Base-by-base conservation (phyloP, 2,329 filamentous ascomycete genomes). In the Xylaria sp. region DNA sequence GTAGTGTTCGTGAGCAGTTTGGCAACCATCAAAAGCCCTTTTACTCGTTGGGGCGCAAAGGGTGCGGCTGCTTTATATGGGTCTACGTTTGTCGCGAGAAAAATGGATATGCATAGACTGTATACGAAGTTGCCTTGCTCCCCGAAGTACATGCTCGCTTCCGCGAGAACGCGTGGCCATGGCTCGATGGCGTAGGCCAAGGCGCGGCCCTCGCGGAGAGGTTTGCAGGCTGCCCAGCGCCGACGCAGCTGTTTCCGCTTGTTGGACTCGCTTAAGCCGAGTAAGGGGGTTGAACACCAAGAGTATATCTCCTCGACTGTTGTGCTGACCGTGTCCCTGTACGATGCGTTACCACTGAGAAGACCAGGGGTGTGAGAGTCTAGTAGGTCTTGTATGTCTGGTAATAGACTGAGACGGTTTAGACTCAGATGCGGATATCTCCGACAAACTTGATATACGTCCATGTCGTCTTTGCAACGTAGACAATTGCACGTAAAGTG, bases 101-200 rank as follows among this genome's bases (percentile, higher is more conserved):
- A 83, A 69, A 85, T 85, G 1, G 82, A 77, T 7, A 85, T 74
- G 15, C 82, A 80, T 3, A 89, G 79, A 0, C 82, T 81, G 45
- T 80, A 81, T 12, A 80, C 74, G 25, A 81, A 81, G 67, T 83
- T 82, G 2, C 76, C 76, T 39, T 79, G 75, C 58, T 83, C 81
- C 13, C 80, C 76, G 56, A 85, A 84, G 70, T 83, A 82, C 46
- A 84, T 79, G 34, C 80, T 79, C 30, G 84, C 79, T 48, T 84
- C 79, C n/a, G 77, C 77, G 34, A 87, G 70, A 1, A 84, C 74
- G 36, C 83, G 77, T 0, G 81, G 79, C 12, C 88, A 72, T 2
- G 86, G 86, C 64, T 86, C 82, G 48, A 84, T 74, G 4, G 85
- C 86, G 82, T 83, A 87, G 61, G 84, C 77, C 0, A 69, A 87